A percentile compares a stretch with the other conserved stretches of the same genome.
phyloP scores from a whole-genome alignment of 257 asterid genomes.

The Lantana camara region DNA sequence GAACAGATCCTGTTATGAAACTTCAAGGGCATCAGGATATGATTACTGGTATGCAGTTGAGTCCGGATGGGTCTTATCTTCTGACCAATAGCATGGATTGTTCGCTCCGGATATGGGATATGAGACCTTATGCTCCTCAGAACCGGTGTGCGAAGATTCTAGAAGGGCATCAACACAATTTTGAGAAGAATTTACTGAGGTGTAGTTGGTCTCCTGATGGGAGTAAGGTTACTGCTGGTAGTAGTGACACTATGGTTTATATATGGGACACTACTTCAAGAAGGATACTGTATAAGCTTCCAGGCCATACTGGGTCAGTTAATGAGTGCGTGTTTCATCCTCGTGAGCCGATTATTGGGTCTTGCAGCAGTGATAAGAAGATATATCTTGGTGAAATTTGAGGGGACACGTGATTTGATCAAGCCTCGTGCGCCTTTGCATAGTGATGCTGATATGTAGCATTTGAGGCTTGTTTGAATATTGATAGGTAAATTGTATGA shows the following conservation, averaged over 20 bases:
- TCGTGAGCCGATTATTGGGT: constrained; percentile 76
- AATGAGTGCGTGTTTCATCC: constrained; percentile 94
- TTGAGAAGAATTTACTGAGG: constrained; percentile 90
- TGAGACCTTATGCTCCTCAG: constrained; percentile 98
- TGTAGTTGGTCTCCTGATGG: constrained; percentile 99
- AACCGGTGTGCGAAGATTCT: constrained; percentile 94
- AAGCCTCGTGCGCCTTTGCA: constrained; percentile 19
- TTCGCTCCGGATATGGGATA: constrained; percentile 92
- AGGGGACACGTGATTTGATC: constrained; percentile 18
- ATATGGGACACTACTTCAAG: constrained; percentile 95
- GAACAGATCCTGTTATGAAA: constrained; percentile 86
- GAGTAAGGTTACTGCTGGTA: constrained; percentile 93
- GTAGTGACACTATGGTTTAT: constrained; percentile 94
- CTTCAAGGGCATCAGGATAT: constrained; percentile 97
- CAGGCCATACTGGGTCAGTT: constrained; percentile 93
- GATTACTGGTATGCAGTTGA: constrained; percentile 91
- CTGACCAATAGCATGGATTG: constrained; percentile 94
- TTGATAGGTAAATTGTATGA: constrained; percentile 13
- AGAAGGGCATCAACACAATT: constrained; percentile 96
- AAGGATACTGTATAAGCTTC: constrained; percentile 86
- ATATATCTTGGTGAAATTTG: constrained; percentile 91
- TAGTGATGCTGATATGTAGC: constrained; percentile 23
- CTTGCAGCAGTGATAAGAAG: constrained; percentile 97
- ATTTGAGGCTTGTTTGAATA: constrained; percentile 15
- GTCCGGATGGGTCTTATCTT: constrained; percentile 98